Percentiles rank a stretch among this genome's conserved stretches.
These are phyloP conservation scores for Mucor circinelloides DNA, from an alignment of 371 early-diverging fungal genomes.

Conservation along the genomic window DNA sequence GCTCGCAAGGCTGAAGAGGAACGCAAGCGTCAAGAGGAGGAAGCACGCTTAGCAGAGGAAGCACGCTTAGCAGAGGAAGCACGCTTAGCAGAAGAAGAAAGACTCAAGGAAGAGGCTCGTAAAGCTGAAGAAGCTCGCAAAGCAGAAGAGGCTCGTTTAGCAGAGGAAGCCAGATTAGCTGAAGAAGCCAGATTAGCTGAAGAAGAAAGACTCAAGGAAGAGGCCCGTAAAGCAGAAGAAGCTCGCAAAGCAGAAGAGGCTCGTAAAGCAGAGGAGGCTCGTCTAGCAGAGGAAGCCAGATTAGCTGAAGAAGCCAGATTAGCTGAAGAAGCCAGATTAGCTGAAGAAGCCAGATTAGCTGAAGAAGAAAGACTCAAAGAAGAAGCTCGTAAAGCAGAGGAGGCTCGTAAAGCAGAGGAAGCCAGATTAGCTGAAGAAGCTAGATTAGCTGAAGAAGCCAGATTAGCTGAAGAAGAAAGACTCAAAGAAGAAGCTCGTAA, in stretches of 20 bases:
- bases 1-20: conserved; percentile 10
- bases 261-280: background rate
- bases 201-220: conserved; percentile 4
- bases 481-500: conserved; percentile 2
- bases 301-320: background rate
- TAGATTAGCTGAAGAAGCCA: conserved; percentile 9
- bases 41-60: background rate
- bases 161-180: conserved; percentile 1
- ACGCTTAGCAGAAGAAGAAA: no score
- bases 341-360: conserved; percentile 12
- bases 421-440: conserved; percentile 9
- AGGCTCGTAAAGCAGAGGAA: no score
- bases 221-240: background rate
- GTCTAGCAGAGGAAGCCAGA: conserved; percentile 1
- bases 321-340: conserved; percentile 8
- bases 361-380: conserved; percentile 12
- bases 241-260: background rate
- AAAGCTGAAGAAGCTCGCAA: conserved; percentile 6
- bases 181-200: conserved; percentile 7
- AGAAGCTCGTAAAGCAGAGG: conserved; percentile 6
- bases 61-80: no score
- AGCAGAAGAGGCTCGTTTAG: conserved; percentile 4
- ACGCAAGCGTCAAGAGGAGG: background rate
- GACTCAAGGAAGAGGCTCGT: background rate
- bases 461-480: background rate